Base-by-base conservation (phyloP, 495 filamentous ascomycete genomes). In the Aspergillus bertholletiae region DNA sequence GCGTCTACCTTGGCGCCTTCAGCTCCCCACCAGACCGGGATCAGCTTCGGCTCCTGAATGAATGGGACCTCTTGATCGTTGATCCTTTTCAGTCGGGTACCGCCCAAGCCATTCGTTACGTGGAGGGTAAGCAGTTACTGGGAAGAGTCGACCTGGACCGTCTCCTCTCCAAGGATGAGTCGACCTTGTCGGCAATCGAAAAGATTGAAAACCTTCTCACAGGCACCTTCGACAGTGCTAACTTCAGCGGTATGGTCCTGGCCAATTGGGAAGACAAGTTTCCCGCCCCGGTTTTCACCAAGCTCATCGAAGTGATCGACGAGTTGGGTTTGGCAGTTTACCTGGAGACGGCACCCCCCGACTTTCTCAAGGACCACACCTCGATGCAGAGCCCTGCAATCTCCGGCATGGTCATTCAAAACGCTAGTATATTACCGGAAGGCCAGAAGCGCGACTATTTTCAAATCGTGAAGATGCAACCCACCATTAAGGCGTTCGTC, bases 361-460 rank as follows among this genome's bases (percentile, higher is more conserved):
- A 71, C 12, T 84, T 80, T 49, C 62, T 84, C 46, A 63, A 71
- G 49, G 67, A 78, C 37, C 56, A 61, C 26, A 68, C 69, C 17
- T 55, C 62, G 18, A 59, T 76, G 53, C 75, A 69, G 53, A 72
- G 46, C 22, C 49, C 49, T 40, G 67, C 65, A 35, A 55, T 78
- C 28, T 63, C 73, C 6, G 79, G 79, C 0, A 15, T 82, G 17
- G 75, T 82, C 0, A 62, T 82, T 39, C 65, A 71, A 15, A 80
- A 82, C 55, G 76, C 75, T 12, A 80, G 74, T 51, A 78, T 80
- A 50, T 55, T 80, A 22, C 65, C 69, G 1, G 51, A 70, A 17
- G 79, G 79, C 12, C 59, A 74, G 37, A 74, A 79, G 48, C 65
- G 79, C 0, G 79, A 82, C 50, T 80, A 79, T 50, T 82, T 82